A percentile compares a stretch with the other conserved stretches of the same genome.
Evolutionary conservation across 2,329 filamentous ascomycete species (phyloP).

Genomic region (Calonectria honghensis): DNA sequence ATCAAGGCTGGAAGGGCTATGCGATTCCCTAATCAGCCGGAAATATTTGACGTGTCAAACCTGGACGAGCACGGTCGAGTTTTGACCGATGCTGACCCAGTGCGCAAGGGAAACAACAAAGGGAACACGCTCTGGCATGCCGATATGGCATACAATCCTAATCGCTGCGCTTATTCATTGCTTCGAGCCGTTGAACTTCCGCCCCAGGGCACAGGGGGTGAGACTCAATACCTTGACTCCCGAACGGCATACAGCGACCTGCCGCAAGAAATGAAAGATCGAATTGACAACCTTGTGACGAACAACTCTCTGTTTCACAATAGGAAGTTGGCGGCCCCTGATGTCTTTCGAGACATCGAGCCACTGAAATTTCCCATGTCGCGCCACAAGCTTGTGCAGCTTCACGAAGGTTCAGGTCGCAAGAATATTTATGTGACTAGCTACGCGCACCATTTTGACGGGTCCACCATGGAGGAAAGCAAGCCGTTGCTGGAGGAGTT

Average conservation of each 20-base stretch:
- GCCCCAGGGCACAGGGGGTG: constrained; percentile 5
- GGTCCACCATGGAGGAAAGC: constrained; percentile 20
- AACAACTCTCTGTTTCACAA: constrained; percentile 30
- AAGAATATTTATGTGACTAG: constrained; percentile 25
- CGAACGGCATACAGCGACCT: constrained; percentile 27
- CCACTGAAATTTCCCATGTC: constrained; percentile 26
- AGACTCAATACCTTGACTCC: constrained; percentile 29
- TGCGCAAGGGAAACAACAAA: constrained; percentile 24
- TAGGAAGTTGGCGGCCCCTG: constrained; percentile 23
- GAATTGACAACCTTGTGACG: constrained; percentile 1
- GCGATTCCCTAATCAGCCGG: constrained; percentile 28
- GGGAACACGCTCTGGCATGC: constrained; percentile 31
- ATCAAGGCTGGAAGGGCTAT: constrained; percentile 29
- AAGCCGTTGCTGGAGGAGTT: constrained; percentile 18
- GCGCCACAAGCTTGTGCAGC: constrained; percentile 19
- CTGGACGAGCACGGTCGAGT: constrained; percentile 20
- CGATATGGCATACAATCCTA: constrained; percentile 29
- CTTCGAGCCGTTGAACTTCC: constrained; percentile 28
- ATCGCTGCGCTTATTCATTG: constrained; percentile 22
- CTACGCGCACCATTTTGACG: constrained; percentile 32
- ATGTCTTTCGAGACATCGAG: constrained; percentile 8
- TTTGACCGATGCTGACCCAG: constrained; percentile 17
- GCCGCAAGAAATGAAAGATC: constrained; percentile 16
- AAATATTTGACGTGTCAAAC: constrained; percentile 34
- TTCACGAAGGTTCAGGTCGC: constrained; percentile 20